Conservation (phyloP, 23 red algal species). For the Pyropia yezoensis region DNA sequence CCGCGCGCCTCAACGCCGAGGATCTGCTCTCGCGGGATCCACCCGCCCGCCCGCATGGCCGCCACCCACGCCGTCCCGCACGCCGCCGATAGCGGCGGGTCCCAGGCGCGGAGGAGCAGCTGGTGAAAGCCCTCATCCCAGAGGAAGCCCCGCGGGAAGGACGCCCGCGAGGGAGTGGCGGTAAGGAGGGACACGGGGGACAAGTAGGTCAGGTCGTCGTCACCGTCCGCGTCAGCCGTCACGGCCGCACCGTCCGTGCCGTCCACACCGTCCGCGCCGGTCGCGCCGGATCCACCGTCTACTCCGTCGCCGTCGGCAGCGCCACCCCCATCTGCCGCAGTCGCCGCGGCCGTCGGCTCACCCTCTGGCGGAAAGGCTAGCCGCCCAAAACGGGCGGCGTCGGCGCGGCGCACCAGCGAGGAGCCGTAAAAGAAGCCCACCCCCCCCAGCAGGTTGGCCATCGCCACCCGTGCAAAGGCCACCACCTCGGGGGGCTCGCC, state of each 20-base stretch:
- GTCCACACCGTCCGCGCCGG: too few species aligned
- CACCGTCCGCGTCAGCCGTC: not conserved
- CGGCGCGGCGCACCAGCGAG: slow-evolving; percentile 7
- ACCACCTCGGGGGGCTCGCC: slow-evolving; percentile 8
- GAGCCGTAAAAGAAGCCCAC: slow-evolving; percentile 87
- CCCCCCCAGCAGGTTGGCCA: slow-evolving; percentile 77
- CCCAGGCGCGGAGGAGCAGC: slow-evolving; percentile 76
- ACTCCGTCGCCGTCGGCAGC: too few species aligned
- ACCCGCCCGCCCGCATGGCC: slow-evolving; percentile 40
- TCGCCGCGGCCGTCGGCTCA: too few species aligned
- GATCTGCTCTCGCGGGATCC: slow-evolving; percentile 97
- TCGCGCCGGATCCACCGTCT: not conserved
- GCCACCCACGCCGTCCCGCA: slow-evolving; percentile 77
- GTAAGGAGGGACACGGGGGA: slow-evolving; percentile 40
- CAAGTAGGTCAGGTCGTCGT: slow-evolving; percentile 10
- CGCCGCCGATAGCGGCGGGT: slow-evolving; percentile 37
- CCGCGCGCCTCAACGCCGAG: slow-evolving; percentile 78
- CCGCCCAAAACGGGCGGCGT: not conserved
- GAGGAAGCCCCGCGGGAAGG: slow-evolving; percentile 91
- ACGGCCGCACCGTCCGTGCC: too few species aligned
- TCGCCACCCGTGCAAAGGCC: slow-evolving; percentile 35
- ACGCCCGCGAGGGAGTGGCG: slow-evolving; percentile 62
- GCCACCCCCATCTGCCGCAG: too few species aligned
- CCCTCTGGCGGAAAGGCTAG: too few species aligned
- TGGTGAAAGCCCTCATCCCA: slow-evolving; percentile 99